Evolutionary conservation across 2,329 filamentous ascomycete species (phyloP), one percentile per base, ranked within the genome.

Genomic region (Colletotrichum ledebouriae): DNA sequence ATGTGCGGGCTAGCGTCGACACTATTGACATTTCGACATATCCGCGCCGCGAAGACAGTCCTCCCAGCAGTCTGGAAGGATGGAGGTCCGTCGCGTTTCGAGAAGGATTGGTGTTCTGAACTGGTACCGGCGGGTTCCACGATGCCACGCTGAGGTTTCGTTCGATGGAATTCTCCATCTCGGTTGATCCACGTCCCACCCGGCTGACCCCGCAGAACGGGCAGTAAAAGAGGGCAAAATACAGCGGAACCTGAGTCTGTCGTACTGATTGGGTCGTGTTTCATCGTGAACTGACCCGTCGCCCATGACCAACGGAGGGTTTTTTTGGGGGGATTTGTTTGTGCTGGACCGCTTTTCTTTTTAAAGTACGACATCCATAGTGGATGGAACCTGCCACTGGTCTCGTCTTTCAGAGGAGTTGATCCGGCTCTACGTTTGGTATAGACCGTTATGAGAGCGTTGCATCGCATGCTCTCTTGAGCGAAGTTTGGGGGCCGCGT

Each of bases 381-480:
- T 55, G 3, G 46, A 37, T 64, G 46, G 37, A 58, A 49, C 60
- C 44, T 50, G 20, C 41, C 39, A 46, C 53, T 64, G 39, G 59
- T 20, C 52, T 42, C 15, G 33, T 20, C 41, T 11, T 52, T 67
- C 60, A 34, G 29, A 46, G 46, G 37, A 57, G 58, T n/a, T 17
- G 44, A 47, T 33, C 53, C 39, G 10, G 17, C 34, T 46, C 44
- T 55, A 12, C 17, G 37, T 67, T 58, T 33, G 52, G 46, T 17
- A 17, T 52, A 59, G 60, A 39, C 52, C 17, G 60, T 9, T 37
- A 15, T 62, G 46, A 39, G 46, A 63, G 59, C 59, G 64, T 67
- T 53, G 59, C 46, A 67, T 67, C 53, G 59, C 52, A 42, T 11
- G 17, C 49, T 41, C 22, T 53, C 46, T 52, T 52, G 17, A 34